A percentile compares a stretch with the other conserved stretches of the same genome.
These are phyloP conservation scores for Trichosporon asahii DNA, from an alignment of 1,284 basidiomycete genomes.

Conservation along the genomic window DNA sequence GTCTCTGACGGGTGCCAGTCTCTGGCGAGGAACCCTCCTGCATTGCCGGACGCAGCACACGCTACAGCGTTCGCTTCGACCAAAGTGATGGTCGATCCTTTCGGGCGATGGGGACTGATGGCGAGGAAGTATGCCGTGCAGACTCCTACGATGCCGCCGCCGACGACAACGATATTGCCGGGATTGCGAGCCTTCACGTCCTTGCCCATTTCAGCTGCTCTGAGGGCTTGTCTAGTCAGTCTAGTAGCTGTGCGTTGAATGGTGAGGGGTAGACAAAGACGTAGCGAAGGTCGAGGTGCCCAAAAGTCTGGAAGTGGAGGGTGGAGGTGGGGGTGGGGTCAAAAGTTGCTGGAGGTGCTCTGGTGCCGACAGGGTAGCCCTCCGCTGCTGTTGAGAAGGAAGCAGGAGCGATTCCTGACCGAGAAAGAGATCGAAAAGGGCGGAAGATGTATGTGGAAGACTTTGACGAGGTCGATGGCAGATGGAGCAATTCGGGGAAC, in stretches of 20 bases:
- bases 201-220: background rate
- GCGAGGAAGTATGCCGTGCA: conserved; percentile 62
- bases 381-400: background rate
- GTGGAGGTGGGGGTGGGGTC: background rate
- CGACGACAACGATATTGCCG: conserved; percentile 46
- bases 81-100: conserved; percentile 58
- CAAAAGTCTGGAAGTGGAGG: background rate
- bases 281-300: background rate
- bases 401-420: background rate
- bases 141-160: conserved; percentile 76
- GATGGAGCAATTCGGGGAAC: background rate
- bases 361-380: background rate
- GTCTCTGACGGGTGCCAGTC: conserved; percentile 63
- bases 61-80: conserved; percentile 70
- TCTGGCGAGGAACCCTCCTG: conserved; percentile 83
- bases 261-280: background rate
- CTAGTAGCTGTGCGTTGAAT: background rate
- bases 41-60: conserved; percentile 74
- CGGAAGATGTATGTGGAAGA: background rate
- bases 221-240: background rate
- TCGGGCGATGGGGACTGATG: conserved; percentile 29
- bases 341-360: background rate
- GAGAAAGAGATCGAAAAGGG: background rate
- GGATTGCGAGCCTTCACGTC: conserved; percentile 6
- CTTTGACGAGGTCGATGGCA: background rate